A percentile compares a stretch with the other conserved stretches of the same genome.
phyloP scores from a whole-genome alignment of 2,329 filamentous ascomycete genomes.

The Colletotrichum cereale region DNA sequence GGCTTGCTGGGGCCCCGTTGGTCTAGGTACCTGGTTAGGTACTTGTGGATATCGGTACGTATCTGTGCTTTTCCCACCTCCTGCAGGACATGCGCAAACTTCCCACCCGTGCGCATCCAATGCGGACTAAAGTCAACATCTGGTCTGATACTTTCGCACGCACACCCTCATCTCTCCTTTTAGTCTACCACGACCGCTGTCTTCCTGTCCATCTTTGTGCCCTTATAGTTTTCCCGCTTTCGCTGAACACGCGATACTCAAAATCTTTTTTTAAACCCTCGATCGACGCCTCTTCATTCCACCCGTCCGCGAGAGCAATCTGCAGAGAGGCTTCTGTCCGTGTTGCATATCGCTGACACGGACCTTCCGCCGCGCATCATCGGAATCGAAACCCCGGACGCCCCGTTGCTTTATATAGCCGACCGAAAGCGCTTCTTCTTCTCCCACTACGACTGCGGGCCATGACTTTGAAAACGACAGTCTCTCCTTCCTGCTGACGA shows the following conservation, averaged over 20 bases:
- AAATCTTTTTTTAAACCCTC: conserved; percentile 32
- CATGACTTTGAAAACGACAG: conserved; percentile 31
- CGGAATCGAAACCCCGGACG: conserved; percentile 27
- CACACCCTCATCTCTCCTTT: conserved; percentile 26
- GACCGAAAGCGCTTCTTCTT: not conserved
- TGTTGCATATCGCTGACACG: conserved; percentile 29
- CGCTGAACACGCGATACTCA: not conserved
- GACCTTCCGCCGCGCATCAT: conserved; percentile 21
- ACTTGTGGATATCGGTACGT: no score
- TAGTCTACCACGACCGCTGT: conserved; percentile 7
- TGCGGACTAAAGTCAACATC: conserved; percentile 31
- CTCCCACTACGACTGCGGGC: conserved; percentile 12
- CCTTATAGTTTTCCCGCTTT: not conserved
- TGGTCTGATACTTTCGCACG: conserved; percentile 35
- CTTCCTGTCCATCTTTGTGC: conserved; percentile 16
- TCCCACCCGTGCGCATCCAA: conserved; percentile 36
- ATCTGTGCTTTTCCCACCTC: conserved; percentile 33
- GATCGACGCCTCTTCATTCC: conserved; percentile 21
- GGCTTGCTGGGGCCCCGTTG: conserved; percentile 25
- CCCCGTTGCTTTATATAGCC: conserved; percentile 23
- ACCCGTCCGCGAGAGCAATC: conserved; percentile 13
- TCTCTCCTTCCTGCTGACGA: conserved; percentile 32
- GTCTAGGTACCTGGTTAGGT: not conserved
- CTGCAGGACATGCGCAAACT: conserved; percentile 39
- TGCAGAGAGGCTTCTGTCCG: conserved; percentile 27